Conservation (phyloP, 345 rosid genomes). For the Raphanus sativus region DNA sequence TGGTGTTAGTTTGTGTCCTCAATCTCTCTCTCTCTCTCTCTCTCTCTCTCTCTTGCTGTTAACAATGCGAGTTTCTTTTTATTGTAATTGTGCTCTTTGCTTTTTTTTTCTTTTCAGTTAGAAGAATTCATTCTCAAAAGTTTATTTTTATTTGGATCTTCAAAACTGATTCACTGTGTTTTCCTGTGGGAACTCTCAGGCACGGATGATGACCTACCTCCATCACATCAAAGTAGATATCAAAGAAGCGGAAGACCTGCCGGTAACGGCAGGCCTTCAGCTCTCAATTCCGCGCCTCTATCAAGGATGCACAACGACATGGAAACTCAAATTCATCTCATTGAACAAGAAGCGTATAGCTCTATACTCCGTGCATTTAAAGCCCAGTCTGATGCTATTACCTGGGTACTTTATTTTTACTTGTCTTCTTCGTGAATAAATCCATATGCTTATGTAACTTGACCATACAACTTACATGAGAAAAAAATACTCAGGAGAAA, state of each 20-base stretch:
- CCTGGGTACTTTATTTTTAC: conserved; percentile 72
- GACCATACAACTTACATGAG: no score
- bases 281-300: conserved; percentile 53
- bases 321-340: conserved; percentile 88
- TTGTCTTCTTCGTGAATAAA: neutral
- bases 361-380: conserved; percentile 91
- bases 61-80: neutral
- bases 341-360: conserved; percentile 91
- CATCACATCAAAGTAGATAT: conserved; percentile 84
- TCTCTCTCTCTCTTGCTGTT: neutral
- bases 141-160: neutral
- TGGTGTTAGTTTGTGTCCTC: neutral
- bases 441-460: conserved; percentile 16
- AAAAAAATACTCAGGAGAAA: conserved; percentile 74
- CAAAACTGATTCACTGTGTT: conserved; percentile 1
- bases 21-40: no score
- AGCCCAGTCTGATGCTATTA: conserved; percentile 96
- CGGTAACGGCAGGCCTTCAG: conserved; percentile 85
- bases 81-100: neutral
- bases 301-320: conserved; percentile 76
- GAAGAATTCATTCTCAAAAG: neutral
- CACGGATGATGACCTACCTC: conserved; percentile 98
- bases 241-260: conserved; percentile 68
- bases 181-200: conserved; percentile 53
- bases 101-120: neutral